A percentile compares a stretch with the other conserved stretches of the same genome.
Conservation (phyloP, 176 grass and related monocot genomes). For the Rhipidocladum racemiflorum region DNA sequence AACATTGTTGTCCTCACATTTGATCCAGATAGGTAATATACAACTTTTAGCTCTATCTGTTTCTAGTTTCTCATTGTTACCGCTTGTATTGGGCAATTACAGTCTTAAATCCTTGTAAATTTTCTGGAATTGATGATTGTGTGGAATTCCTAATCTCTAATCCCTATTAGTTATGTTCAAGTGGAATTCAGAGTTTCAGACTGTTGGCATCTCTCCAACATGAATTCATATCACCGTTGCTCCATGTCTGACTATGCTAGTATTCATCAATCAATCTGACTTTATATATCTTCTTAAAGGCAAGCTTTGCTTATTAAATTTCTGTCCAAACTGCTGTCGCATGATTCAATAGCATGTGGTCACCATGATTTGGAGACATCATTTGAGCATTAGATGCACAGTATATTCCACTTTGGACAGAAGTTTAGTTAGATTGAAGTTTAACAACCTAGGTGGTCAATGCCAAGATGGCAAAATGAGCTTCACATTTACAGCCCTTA, state of each 20-base stretch:
- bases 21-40: conserved; percentile 83
- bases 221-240: background rate
- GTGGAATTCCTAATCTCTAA: background rate
- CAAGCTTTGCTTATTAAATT: background rate
- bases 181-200: background rate
- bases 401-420: background rate
- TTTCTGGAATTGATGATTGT: background rate
- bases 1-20: conserved; percentile 89
- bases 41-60: background rate
- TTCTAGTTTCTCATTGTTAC: conserved; percentile 27
- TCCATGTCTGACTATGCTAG: background rate
- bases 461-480: background rate
- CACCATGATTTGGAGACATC: conserved; percentile 1
- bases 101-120: background rate
- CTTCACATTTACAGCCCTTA: background rate
- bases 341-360: background rate
- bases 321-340: background rate
- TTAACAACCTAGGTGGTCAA: background rate
- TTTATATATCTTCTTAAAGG: background rate
- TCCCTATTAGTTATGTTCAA: background rate
- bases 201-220: background rate
- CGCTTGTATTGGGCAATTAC: background rate
- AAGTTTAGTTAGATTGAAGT: background rate
- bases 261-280: background rate
- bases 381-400: conserved; percentile 23